Percentiles rank a stretch among this genome's conserved stretches.
Conservation (phyloP, 2,329 filamentous ascomycete genomes). For the Magnaporthiopsis incrustans region DNA sequence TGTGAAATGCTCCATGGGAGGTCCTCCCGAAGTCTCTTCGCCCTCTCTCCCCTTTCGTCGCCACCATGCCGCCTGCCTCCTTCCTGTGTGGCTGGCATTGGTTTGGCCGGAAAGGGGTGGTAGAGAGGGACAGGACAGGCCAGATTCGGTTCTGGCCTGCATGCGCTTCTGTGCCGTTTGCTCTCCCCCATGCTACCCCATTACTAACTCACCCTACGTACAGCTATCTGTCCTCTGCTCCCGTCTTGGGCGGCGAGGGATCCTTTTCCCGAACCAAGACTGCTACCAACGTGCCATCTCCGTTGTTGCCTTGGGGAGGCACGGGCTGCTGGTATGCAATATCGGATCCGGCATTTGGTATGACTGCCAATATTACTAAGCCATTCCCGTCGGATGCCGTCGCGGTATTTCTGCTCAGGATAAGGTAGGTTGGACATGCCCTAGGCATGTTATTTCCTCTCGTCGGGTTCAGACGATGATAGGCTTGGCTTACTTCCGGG, state of each 20-base stretch:
- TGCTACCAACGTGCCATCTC: not conserved
- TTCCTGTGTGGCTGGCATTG: not conserved
- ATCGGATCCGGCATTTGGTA: not conserved
- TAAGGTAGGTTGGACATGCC: not conserved
- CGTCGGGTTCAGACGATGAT: not conserved
- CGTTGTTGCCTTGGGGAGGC: not conserved
- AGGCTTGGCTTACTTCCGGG: not conserved
- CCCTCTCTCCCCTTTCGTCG: conserved; percentile 2
- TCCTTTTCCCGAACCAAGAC: not conserved
- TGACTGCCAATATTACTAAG: not conserved
- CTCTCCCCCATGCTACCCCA: not conserved
- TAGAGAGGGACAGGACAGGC: not conserved
- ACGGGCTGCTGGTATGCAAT: not conserved
- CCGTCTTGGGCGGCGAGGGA: not conserved
- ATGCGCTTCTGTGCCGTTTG: not conserved
- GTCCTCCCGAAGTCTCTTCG: conserved; percentile 55
- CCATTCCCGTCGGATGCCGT: not conserved
- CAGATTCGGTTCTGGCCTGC: not conserved
- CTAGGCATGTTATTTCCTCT: not conserved
- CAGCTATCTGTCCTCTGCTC: not conserved
- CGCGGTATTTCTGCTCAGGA: not conserved
- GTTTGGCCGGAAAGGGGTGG: not conserved
- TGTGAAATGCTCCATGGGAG: conserved; percentile 72
- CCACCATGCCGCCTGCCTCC: not conserved
- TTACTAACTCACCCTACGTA: not conserved